Evolutionary conservation across 306 rosid genomes (phyloP).

Genomic region (Quercus berberidifolia): DNA sequence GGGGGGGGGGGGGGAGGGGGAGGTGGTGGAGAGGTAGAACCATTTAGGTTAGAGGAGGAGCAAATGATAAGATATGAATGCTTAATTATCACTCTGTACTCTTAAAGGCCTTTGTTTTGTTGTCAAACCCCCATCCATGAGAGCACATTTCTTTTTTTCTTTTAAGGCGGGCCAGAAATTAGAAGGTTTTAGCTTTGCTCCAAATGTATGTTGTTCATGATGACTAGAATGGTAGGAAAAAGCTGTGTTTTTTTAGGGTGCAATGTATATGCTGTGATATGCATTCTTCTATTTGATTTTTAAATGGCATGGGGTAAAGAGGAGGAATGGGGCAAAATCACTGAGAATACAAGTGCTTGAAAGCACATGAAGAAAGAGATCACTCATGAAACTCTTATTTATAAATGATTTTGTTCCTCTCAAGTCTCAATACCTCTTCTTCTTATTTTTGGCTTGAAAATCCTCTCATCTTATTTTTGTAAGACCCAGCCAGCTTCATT

Average conservation of each 20-base stretch:
- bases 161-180: neutral
- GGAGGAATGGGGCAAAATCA: neutral
- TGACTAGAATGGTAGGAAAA: neutral
- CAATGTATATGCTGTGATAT: neutral
- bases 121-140: no score
- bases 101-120: neutral
- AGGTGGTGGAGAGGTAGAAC: neutral
- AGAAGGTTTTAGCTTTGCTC: no score
- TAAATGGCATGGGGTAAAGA: neutral
- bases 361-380: neutral
- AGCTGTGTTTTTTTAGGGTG: neutral
- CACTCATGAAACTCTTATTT: neutral
- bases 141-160: neutral
- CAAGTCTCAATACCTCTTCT: neutral
- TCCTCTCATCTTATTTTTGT: neutral
- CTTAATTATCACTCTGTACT: neutral
- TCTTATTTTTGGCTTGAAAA: no score
- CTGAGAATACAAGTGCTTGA: neutral
- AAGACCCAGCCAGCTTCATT: neutral
- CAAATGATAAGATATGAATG: neutral
- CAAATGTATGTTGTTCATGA: neutral
- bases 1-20: no score
- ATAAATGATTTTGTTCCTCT: neutral
- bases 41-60: neutral
- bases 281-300: neutral